These are phyloP conservation scores for Scolecobasidium constrictum DNA, from an alignment of 2,329 filamentous ascomycete species.

Conservation along the genomic window DNA sequence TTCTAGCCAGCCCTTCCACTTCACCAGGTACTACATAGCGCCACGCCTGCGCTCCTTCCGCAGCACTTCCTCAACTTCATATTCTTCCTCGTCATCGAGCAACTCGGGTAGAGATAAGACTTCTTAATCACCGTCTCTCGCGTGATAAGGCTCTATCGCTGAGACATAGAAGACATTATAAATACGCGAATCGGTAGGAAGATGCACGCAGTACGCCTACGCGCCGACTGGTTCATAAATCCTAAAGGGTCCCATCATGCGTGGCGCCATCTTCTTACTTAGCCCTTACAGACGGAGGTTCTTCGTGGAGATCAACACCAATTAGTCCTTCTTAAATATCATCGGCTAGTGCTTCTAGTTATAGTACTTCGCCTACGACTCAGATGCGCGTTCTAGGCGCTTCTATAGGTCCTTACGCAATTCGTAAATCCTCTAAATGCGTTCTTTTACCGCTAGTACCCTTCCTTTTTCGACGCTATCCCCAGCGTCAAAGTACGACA, in stretches of 20 bases:
- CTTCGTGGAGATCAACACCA: conserved; percentile 1
- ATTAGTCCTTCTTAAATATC: not conserved
- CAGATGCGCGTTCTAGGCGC: not conserved
- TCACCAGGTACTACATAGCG: not conserved
- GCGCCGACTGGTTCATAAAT: not conserved
- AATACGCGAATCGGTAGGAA: not conserved
- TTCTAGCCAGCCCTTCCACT: not conserved
- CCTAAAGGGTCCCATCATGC: not conserved
- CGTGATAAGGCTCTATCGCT: not conserved
- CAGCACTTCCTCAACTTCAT: not conserved
- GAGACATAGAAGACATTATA: not conserved
- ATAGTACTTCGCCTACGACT: not conserved
- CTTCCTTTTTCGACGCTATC: not conserved
- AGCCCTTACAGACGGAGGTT: not conserved
- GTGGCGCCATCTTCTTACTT: not conserved
- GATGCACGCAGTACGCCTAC: not conserved
- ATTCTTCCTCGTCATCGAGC: not conserved
- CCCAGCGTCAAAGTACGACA: not conserved
- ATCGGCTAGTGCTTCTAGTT: not conserved
- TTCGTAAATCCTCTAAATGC: not conserved
- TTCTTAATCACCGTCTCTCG: not conserved
- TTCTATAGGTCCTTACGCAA: not conserved
- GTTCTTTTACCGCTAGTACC: not conserved
- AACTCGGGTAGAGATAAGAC: not conserved
- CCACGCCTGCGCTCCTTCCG: not conserved